Base-by-base conservation (phyloP, 345 rosid genomes). In the Anacardium occidentale region DNA sequence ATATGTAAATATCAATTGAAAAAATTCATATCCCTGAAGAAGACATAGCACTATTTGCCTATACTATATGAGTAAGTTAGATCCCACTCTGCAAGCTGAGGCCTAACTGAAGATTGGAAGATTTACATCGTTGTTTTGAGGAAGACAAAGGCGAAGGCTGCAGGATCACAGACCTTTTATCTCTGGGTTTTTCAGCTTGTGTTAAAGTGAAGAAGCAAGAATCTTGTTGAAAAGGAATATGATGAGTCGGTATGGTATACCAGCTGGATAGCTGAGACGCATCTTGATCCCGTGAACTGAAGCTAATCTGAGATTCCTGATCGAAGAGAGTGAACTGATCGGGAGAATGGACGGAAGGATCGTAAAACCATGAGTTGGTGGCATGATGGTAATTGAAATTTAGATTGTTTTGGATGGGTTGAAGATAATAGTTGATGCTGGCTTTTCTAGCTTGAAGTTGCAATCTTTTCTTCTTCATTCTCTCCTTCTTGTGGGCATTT, bases 401-500 rank as follows among this genome's bases (percentile, higher is more conserved):
- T 26, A 73, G 76, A 64, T 54, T 86, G 87, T 81, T 85, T 42
- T 83, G 83, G 17, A 75, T 64, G 25, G 94, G 89, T 62, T 85
- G 77, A 54, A 94, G 89, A 68, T 90, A 90, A 61, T 78, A 85
- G 21, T 82, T 87, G 79, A 91, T 71, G 85, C 83, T 88, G 26
- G 94, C 94, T 62, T 88, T 85, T 74, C 91, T 83, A 45, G 97
- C 99, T 77, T 92, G 99, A 71, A 95, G 86, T 72, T 93, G 97
- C 51, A 94, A 83, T 75, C 97, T 84, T 81, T 93, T 95, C 82
- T 87, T 91, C 83, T 91, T 92, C 82, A 93, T 85, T 53, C 99
- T 84, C 80, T 95, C 99, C 48, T 90, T 95, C 77, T 95, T 95
- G 83, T 95, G 99, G 3, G 99, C 99, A 83, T 95, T 95, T 73